These are phyloP conservation scores for Xanthoceras sorbifolium DNA, from an alignment of 345 rosid genomes.

Conservation along the genomic window DNA sequence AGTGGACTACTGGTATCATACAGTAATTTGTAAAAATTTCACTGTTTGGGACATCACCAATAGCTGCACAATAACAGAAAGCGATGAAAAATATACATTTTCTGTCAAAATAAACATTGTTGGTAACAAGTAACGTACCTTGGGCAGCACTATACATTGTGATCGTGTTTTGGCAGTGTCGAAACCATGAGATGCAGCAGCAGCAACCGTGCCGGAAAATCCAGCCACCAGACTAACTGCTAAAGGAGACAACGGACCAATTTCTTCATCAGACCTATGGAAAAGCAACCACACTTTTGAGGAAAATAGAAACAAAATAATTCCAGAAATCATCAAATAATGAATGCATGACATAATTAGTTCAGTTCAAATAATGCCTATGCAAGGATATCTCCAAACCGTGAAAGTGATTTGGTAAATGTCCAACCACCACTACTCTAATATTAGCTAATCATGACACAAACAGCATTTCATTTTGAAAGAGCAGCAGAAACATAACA, in stretches of 20 bases:
- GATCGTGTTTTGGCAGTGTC: slow-evolving; percentile 86
- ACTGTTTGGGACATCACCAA: background rate
- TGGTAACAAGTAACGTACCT: slow-evolving; percentile 40
- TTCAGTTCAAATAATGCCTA: background rate
- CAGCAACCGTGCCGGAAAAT: slow-evolving; percentile 76
- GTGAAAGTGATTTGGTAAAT: background rate
- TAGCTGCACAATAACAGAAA: background rate
- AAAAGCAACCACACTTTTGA: slow-evolving; percentile 20
- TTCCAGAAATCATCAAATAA: background rate
- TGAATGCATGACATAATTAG: background rate
- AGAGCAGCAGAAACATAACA: slow-evolving; percentile 1
- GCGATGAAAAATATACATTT: background rate
- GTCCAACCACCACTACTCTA: background rate
- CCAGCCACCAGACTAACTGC: slow-evolving; percentile 79
- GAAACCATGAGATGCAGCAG: slow-evolving; percentile 91
- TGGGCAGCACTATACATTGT: slow-evolving; percentile 84
- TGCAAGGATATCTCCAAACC: background rate
- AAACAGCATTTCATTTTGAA: background rate
- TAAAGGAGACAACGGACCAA: slow-evolving; percentile 73
- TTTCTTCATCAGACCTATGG: slow-evolving; percentile 68
- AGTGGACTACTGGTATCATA: background rate
- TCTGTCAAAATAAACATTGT: background rate
- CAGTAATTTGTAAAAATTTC: background rate
- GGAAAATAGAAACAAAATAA: background rate
- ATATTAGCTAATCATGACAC: slow-evolving; percentile 1